Evolutionary conservation across 2,329 filamentous ascomycete species (phyloP).

Genomic region (Dactylonectria estremocensis): DNA sequence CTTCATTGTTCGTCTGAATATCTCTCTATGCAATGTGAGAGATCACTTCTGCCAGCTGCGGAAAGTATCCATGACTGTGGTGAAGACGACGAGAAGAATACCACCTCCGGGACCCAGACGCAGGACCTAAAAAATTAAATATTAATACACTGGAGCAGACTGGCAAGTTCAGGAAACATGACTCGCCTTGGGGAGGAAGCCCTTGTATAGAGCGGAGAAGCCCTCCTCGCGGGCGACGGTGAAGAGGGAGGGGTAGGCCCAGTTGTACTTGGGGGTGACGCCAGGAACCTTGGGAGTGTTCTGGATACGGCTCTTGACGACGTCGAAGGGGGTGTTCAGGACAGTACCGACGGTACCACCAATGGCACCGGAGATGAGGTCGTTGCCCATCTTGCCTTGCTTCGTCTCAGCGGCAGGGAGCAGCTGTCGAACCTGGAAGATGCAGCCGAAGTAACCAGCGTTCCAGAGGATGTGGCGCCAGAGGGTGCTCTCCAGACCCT

Average conservation of each 20-base stretch:
- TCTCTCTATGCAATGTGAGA: conserved; percentile 27
- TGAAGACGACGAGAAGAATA: conserved; percentile 88
- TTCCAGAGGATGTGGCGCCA: conserved; percentile 96
- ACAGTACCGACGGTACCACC: conserved; percentile 93
- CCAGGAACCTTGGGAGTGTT: conserved; percentile 91
- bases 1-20: conserved; percentile 18
- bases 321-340: conserved; percentile 95
- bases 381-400: conserved; percentile 85
- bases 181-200: conserved; percentile 95
- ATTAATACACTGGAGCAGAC: conserved; percentile 15
- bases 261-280: conserved; percentile 94
- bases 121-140: conserved; percentile 52
- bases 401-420: conserved; percentile 88
- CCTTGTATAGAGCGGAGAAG: conserved; percentile 94
- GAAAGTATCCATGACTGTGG: conserved; percentile 95
- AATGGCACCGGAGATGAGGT: conserved; percentile 87
- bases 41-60: conserved; percentile 65
- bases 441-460: conserved; percentile 96
- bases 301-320: conserved; percentile 98
- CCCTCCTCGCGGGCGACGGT: conserved; percentile 96
- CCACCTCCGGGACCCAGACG: conserved; percentile 70
- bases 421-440: conserved; percentile 93
- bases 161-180: conserved; percentile 53
- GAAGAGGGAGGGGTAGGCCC: conserved; percentile 90
- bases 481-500: conserved; percentile 95